Evolutionary conservation across 768 basidiomycete species (phyloP), one percentile per base, ranked within the genome.

Genomic region (Cystofilobasidium bisporidii): DNA sequence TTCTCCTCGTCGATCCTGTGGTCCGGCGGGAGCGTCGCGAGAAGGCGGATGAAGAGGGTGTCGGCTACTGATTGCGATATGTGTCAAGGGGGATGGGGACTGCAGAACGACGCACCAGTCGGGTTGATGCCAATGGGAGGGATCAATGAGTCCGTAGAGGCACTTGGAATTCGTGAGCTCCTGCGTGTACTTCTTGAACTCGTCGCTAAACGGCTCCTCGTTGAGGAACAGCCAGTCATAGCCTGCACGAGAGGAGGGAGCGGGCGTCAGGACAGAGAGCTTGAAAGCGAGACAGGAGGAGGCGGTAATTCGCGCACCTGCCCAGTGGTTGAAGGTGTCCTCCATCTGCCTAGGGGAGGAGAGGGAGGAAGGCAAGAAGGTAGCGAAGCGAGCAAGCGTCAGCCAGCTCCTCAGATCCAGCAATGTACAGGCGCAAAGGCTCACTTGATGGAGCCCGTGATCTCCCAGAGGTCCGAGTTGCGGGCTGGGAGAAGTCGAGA

Each of bases 161-260:
- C 87, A 84, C 53, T 80, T 78, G 0, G 85, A 77, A 71, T 84
- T 81, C 1, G 87, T 90, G 30, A 91, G 61, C 12, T 78, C 76
- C 15, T 81, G 74, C 12, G 80, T 80, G 33, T 77, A 75, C 83
- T 78, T 76, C 74, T 86, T 87, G 78, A 90, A 89, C 43, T 85
- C 83, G 9, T 86, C 83, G 3, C 82, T 81, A 74, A 89, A 90
- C 0, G 83, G 83, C 71, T 85, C 85, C 61, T 92, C 89, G 75
- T 92, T 91, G 45, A 93, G 80, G 72, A 91, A 84, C n/a, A 88
- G 84, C 79, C 86, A 91, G 12, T 88, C 87, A 76, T 91, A 91
- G 26, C 82, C 81, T 18, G 66, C 59, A 24, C 20, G 24, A 15
- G 24, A 40, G n/a, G 28, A 30, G 12, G 56, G 30, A 59, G 5